Base-by-base conservation (phyloP, 2,329 filamentous ascomycete species). In the Neofusicoccum umdonicola region DNA sequence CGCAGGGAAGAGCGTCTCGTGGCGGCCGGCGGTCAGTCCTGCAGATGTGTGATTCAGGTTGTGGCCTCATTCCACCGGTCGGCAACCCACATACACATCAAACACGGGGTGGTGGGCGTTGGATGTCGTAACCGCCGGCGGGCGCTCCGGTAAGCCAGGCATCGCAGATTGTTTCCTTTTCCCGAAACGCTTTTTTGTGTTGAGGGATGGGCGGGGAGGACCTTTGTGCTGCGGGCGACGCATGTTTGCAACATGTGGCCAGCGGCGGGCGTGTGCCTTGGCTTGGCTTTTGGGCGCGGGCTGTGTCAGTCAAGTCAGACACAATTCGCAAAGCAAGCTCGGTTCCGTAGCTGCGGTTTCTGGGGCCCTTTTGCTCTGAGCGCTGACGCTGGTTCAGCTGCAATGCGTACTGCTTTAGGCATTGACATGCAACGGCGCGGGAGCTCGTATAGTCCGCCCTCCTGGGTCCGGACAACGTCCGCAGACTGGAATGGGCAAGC, bases 401-500 rank as follows among this genome's bases (percentile, higher is more conserved):
- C 61, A 63, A 37, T 39, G 39, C 41, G 39, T 48, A 47, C 61
- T 63, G 61, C 48, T 56, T 63, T 56, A 37, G 61, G 61, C 61
- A 63, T 47, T 56, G 61, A 63, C 61, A 63, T 56, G 61, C 61
- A 63, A 63, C 61, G 27, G 61, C 51, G 61, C 48, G 48, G 45
- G 50, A 56, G 61, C 61, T 63, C 61, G 61, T 63, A 56, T 63
- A 54, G 51, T 60, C 56, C 56, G 56, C 56, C 19, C 56, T 35
- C 22, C 56, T 47, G 56, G 56, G 56, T 60, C 56, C 56, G 13
- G 39, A 42, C 39, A n/a, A 47, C 27, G 4, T 44, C 41, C 13
- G 41, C 34, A 13, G 34, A 34, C 48, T 27, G 31, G 31, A 39
- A 56, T 37, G 27, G 50, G 37, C 22, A 52, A 22, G 22, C 19